These are phyloP conservation scores for Hypoxylon sp. DNA, from an alignment of 2,329 filamentous ascomycete species.

Conservation along the genomic window DNA sequence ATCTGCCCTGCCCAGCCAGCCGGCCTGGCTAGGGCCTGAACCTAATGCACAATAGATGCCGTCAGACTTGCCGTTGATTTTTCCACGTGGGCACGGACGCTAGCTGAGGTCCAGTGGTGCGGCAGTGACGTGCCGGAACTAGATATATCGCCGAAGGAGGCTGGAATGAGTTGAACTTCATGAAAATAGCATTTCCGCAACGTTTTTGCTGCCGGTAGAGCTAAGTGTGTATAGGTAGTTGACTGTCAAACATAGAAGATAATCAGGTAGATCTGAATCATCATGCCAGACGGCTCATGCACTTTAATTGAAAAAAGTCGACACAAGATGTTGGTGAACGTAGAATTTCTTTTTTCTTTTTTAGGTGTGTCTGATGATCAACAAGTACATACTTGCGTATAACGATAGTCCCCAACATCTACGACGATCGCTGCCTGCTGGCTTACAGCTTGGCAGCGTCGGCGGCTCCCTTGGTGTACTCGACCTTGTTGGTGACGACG, in stretches of 20 bases:
- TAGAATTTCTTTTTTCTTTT: not conserved
- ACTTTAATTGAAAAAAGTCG: not conserved
- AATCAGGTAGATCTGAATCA: not conserved
- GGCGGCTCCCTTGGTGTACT: slow-evolving; percentile 49
- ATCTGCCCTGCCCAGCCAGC: not conserved
- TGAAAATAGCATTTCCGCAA: not conserved
- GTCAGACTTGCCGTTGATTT: too few species aligned
- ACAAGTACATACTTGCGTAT: too few species aligned
- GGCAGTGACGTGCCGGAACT: not conserved
- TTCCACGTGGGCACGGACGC: not conserved
- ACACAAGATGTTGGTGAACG: not conserved
- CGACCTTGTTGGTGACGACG: slow-evolving; percentile 61
- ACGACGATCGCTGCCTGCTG: not conserved
- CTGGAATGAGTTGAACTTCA: not conserved
- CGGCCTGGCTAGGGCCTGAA: not conserved
- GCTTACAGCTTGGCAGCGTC: slow-evolving; percentile 47
- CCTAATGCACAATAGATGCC: too few species aligned
- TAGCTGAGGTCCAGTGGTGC: not conserved
- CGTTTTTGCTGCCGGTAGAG: not conserved
- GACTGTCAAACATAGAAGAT: too few species aligned
- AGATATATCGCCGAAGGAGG: not conserved
- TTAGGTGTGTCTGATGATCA: not conserved
- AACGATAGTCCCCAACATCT: not conserved
- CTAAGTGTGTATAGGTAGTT: too few species aligned
- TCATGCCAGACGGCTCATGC: not conserved